Base-by-base conservation (phyloP, 441 rosid genomes). In the Populus hybrid region DNA sequence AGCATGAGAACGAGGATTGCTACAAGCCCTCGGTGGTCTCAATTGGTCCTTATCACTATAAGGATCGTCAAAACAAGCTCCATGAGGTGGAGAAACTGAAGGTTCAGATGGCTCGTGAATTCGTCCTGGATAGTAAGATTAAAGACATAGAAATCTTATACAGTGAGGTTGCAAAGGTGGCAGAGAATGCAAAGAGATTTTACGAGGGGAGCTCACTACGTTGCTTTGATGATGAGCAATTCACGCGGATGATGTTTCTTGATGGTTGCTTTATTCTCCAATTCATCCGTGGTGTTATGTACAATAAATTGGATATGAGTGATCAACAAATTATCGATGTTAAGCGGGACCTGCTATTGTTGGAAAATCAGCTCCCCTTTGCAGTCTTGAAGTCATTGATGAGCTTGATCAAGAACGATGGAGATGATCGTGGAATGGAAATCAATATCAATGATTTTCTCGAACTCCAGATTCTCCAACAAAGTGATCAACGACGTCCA, bases 231-330 rank as follows among this genome's bases (percentile, higher is more conserved):
- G 34, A 61, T 6, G 14, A 77, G 61, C 5, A 63, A 3, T 73
- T 81, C 30, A 4, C 71, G 6, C n/a, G 4, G 50, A 81, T 81
- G 81, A 74, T 77, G 76, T 30, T 82, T 67, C 59, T 82, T 21
- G 77, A 82, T 61, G 77, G 76, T 16, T 78, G 84, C 73, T 70
- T 76, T 61, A 7, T 78, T 59, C 77, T 78, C 71, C 74, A 32
- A 3, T 68, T 78, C 74, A 70, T 78, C 10, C 6, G 24, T 16
- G 24, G 32, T 57, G 7, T 10, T 3, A 34, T 34, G 36, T 1
- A 34, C 36, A 34, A 6, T 34, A 34, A 34, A 34, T 34, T 34
- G 36, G 36, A 34, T 34, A 34, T 34, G 36, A 34, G 36, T 64
- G 20, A 3, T 28, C 42, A 57, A 61, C 67, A 68, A 11, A 40